These are phyloP conservation scores for Zanthoxylum bungeanum DNA, from an alignment of 345 rosid species.

Conservation along the genomic window DNA sequence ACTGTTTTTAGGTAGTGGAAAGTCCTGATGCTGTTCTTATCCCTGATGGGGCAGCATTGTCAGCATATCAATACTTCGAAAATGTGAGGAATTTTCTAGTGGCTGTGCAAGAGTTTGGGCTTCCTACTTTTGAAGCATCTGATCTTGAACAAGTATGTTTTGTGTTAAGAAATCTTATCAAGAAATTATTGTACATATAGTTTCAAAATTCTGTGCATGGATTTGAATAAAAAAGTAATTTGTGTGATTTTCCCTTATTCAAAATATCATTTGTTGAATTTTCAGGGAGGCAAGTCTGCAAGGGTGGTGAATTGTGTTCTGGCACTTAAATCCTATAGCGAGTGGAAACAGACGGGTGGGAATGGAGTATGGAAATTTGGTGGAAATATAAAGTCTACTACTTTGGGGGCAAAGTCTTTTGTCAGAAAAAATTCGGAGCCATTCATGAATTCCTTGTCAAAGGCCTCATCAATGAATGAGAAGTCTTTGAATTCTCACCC, in stretches of 20 bases:
- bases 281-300: slow-evolving; percentile 78
- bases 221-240: slow-evolving; percentile 2
- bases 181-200: not conserved
- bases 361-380: slow-evolving; percentile 82
- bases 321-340: slow-evolving; percentile 75
- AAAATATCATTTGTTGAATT: not conserved
- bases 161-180: not conserved
- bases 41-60: slow-evolving; percentile 83
- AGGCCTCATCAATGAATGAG: slow-evolving; percentile 51
- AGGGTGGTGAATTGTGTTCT: slow-evolving; percentile 74
- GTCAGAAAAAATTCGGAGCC: slow-evolving; percentile 74
- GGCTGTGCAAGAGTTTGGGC: slow-evolving; percentile 62
- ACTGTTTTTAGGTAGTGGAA: slow-evolving; percentile 61
- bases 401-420: slow-evolving; percentile 43
- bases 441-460: slow-evolving; percentile 60
- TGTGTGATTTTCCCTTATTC: not conserved
- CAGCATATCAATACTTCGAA: slow-evolving; percentile 88
- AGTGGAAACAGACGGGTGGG: slow-evolving; percentile 81
- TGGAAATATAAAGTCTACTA: slow-evolving; percentile 57
- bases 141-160: slow-evolving; percentile 79
- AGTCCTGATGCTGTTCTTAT: slow-evolving; percentile 71
- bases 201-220: not conserved
- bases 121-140: slow-evolving; percentile 85
- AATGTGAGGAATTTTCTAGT: slow-evolving; percentile 86
- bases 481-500: slow-evolving; percentile 27